Evolutionary conservation across 768 basidiomycete genomes (phyloP), one percentile per base, ranked within the genome.

Genomic region (Calocybe indica): DNA sequence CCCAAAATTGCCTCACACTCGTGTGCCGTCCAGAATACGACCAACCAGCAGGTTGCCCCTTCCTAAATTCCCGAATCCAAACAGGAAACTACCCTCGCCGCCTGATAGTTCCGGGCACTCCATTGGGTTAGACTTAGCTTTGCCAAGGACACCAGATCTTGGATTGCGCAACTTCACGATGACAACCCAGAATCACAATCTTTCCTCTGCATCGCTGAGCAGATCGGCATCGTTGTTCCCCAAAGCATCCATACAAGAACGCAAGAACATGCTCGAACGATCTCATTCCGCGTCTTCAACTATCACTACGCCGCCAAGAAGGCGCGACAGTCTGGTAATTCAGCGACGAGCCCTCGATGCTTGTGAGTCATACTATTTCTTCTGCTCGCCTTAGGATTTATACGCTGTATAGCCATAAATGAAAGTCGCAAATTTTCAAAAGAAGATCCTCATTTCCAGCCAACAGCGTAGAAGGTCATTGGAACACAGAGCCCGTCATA

Each of bases 321-420:
- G 59, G 45, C 58, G 69, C 45, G 67, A 70, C 41, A 71, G 69
- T 45, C 43, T 70, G 11, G 69, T 72, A 28, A 50, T 67, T 3
- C 69, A 68, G 49, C 47, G 68, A 52, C 62, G 56, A 46, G 65
- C 59, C 11, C 66, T 60, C 40, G 62, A 67, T 51, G 49, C 50
- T 34, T 55, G 52, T 58, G 52, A 12, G 52, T 48, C 12, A 46
- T 15, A 22, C 22, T 22, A 22, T 22, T 22, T 22, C 22, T 4
- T 22, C 22, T 1, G 22, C 4, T 22, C 2, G 22, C 22, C 22
- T 22, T 22, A 22, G 1, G 22, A 22, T 22, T 22, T 22, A 22
- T 22, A 22, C 4, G 22, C 22, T 4, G 22, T 22, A 22, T 22
- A 22, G 22, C 22, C 22, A 22, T 22, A 22, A 22, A 22, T 22